phyloP scores from a whole-genome alignment of 2,329 filamentous ascomycete genomes.

The Trichoderma asperellum region DNA sequence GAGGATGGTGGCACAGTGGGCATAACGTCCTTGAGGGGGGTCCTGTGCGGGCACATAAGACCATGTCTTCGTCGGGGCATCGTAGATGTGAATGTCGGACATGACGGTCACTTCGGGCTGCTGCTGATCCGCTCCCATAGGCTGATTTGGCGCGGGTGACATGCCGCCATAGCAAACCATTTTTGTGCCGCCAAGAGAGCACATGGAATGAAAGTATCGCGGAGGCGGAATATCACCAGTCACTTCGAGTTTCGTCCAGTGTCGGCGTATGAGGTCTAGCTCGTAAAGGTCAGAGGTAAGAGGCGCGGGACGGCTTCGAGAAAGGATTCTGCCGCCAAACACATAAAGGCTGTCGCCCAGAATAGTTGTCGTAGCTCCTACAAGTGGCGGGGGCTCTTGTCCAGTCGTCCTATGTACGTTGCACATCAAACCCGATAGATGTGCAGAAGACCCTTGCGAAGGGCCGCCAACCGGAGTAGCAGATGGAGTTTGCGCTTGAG shows the following conservation, averaged over 20 bases:
- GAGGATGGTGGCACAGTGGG: conserved; percentile 91
- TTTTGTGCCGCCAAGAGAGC: conserved; percentile 89
- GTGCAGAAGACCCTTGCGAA: conserved; percentile 55
- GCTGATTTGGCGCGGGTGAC: conserved; percentile 71
- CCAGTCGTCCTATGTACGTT: conserved; percentile 86
- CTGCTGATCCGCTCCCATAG: conserved; percentile 52
- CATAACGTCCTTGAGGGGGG: conserved; percentile 89
- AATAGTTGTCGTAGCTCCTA: conserved; percentile 93
- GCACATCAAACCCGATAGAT: conserved; percentile 69
- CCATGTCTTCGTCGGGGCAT: conserved; percentile 82
- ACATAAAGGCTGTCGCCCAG: conserved; percentile 95
- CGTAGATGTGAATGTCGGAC: conserved; percentile 97
- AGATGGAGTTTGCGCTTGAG: conserved; percentile 32
- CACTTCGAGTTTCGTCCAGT: conserved; percentile 90
- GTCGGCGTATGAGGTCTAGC: conserved; percentile 83
- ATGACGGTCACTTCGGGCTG: conserved; percentile 92
- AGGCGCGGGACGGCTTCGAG: conserved; percentile 75
- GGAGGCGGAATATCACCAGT: conserved; percentile 85
- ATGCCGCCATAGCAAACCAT: conserved; percentile 98
- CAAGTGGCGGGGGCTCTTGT: conserved; percentile 84
- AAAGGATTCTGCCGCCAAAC: conserved; percentile 88
- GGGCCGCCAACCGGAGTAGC: conserved; percentile 46
- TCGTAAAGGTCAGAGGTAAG: conserved; percentile 92
- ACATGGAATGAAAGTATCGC: conserved; percentile 96
- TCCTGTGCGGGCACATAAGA: conserved; percentile 80